Evolutionary conservation across 2,329 filamentous ascomycete genomes (phyloP), one percentile per base, ranked within the genome.

Genomic region (Lojkania enalia): DNA sequence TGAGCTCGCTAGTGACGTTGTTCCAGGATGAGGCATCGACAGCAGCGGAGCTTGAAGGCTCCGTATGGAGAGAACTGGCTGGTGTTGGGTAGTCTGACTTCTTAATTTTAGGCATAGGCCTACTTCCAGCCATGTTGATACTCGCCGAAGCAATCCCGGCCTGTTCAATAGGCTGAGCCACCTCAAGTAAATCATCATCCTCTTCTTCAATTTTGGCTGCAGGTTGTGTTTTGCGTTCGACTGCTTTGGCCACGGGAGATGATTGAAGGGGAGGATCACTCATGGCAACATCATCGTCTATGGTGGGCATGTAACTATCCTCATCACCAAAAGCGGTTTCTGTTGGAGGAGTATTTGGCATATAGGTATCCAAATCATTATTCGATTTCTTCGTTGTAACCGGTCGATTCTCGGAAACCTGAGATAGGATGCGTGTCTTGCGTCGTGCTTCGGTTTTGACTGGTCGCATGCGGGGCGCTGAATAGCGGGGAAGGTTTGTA

Each of bases 1-100:
- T 96, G 50, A 99, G 78, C 59, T 86, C 92, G 61, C 84, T 84
- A 5, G 88, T 91, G 35, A 99, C 84, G 44, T 88, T 80, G 56
- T 90, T 96, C 91, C 94, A 97, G 1, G 89, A 84, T 1, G 87
- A 85, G 1, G 91, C 81, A 73, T 96, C 90, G 19, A 95, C 78
- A 15, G 77, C 71, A 16, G 67, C 57, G 5, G 82, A 73, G 12
- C 81, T 76, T 1, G 79, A 67, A 5, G 80, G 74, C 54, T 84
- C 83, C 5, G 77, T 74, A 13, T 90, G 90, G 13, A 90, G 95
- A 3, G 90, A 95, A 63, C 80, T 88, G 32, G 77, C 79, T 3
- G 89, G 89, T 1, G 85, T 82, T 3, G 88, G 84, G 54, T 86
- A 83, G 2, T 81, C 73, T 25, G 81, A 70, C 67, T 91, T 88